Base-by-base conservation (phyloP, 1,139 yeast genomes). In the Casaregolazyma suthepensis region DNA sequence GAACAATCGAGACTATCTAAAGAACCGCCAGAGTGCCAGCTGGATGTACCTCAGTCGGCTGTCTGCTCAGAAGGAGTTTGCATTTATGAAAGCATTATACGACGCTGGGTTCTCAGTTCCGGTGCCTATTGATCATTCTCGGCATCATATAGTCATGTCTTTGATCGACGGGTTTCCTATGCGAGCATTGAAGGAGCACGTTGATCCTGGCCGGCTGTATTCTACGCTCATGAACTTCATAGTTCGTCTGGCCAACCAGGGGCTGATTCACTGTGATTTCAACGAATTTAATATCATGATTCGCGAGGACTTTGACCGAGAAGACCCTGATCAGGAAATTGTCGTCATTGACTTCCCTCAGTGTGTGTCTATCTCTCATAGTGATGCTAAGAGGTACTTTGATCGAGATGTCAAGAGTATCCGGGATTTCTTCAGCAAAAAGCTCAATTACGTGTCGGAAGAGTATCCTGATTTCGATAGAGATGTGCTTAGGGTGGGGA, bases 321-420 rank as follows among this genome's bases (percentile, higher is more conserved):
- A 78, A 7, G 78, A 76, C 43, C 78, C 78, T 52, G 86, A 82
- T 55, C 56, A 64, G 17, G 73, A 70, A 53, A 88, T 90, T 62
- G 85, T 90, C 22, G 96, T 93, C 23, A 93, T 93, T 63, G 99
- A 93, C 77, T 93, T 93, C 75, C 99, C 99, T 4, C 99, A 93
- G 71, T 91, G 97, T 82, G 87, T 93, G 20, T 88, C 96, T 17
- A 87, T 87, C 45, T 91, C 87, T 61, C 99, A 93, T 67, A 77
- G 75, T 2, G 96, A 93, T 66, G 98, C 99, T 12, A 84, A 84
- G 60, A 79, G 78, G 55, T 91, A 88, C 68, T 93, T 93, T 68
- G 83, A 87, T 61, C 80, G 99, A 71, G 99, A 93, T 71, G 96
- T 93, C 22, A 86, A 88, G 56, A 91, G 98, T 66, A 83, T 93